Percentiles rank a stretch among this genome's conserved stretches.
Conservation (phyloP, 2,329 filamentous ascomycete species). For the Calonectria multiphialidica region DNA sequence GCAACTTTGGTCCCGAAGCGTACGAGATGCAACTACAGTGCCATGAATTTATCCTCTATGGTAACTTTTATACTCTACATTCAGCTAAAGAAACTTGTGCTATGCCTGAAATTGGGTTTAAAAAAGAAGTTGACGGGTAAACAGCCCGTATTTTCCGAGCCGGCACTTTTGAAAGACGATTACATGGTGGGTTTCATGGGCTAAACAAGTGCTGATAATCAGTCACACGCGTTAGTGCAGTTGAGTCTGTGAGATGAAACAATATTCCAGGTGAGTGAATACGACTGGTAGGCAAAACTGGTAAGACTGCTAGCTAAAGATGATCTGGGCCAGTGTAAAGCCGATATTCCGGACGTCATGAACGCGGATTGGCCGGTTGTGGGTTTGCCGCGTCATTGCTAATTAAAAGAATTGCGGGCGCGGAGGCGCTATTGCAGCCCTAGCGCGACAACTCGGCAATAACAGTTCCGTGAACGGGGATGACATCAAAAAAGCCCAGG, state of each 20-base stretch:
- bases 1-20: no score
- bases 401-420: background rate
- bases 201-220: no score
- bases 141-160: no score
- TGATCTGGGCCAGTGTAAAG: background rate
- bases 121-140: no score
- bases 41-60: no score
- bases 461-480: background rate
- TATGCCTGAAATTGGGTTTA: no score
- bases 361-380: background rate
- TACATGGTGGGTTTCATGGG: no score
- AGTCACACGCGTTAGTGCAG: background rate
- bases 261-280: background rate
- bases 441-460: slow-evolving; percentile 2
- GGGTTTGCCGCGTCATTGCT: background rate
- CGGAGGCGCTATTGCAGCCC: background rate
- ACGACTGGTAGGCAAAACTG: background rate
- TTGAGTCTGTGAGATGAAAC: background rate
- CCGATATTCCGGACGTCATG: background rate
- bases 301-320: background rate
- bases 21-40: no score
- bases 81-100: no score
- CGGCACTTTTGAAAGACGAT: no score
- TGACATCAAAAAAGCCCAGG: background rate
- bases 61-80: no score